Base-by-base conservation (phyloP, 352 stramenopile genomes). In the Pythium phragmiticola region DNA sequence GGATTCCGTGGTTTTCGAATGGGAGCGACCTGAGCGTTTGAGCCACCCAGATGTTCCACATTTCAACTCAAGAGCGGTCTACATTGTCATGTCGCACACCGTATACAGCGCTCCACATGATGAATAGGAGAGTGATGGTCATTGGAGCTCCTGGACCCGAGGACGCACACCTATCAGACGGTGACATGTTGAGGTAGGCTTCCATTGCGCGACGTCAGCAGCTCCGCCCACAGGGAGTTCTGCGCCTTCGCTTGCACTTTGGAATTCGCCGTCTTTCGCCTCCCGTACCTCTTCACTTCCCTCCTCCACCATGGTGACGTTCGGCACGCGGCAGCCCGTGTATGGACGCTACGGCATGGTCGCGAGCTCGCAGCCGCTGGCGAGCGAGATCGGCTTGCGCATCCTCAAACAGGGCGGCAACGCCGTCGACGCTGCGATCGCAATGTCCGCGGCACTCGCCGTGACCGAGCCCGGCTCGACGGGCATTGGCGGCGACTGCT, bases 401-500 rank as follows among this genome's bases (percentile, higher is more conserved):
- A 78, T 98, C 9, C 78, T 99, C 30, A 82, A 85, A 61, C 66
- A 77, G 43, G 90, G 90, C 21, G 96, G 94, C 49, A 99, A 98
- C 68, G 95, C 95, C 0, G 94, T 98, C n/a, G 96, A 99, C 74
- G 94, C 96, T 0, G 79, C 81, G 13, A 83, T 90, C 52, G 79
- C 78, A 6, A 60, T 89, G 39, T 80, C 82, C 21, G 77, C 80
- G 28, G 69, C 78, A 42, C 68, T 88, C 53, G 78, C 76, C 62
- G 71, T 91, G 43, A 89, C 82, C 46, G 82, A 93, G 54, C 84
- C 80, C 8, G 87, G 80, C 73, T 91, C 80, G 16, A 96, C 86
- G 3, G 85, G 86, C 54, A 89, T 92, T 47, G 91, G 77, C 33
- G 91, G 91, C 33, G 96, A 99, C 80, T 98, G 94, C 77, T 99